Percentiles rank a stretch among this genome's conserved stretches.
Conservation (phyloP, 2,329 filamentous ascomycete genomes). For the Microthyrium microscopicum region DNA sequence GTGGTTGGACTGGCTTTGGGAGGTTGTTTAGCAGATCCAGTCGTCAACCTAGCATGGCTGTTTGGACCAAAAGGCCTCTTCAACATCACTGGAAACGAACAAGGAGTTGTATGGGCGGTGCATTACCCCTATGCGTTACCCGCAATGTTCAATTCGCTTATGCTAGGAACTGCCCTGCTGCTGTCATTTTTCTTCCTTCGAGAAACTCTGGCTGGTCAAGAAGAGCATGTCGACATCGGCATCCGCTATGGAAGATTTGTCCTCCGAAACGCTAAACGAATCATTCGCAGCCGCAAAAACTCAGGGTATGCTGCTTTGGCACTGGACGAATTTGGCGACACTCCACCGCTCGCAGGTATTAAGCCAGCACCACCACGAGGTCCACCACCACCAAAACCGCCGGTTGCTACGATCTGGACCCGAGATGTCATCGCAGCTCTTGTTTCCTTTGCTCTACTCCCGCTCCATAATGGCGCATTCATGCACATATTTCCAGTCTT, state of each 20-base stretch:
- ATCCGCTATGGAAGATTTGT: constrained; percentile 5
- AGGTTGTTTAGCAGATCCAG: constrained; percentile 29
- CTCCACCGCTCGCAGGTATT: constrained; percentile 8
- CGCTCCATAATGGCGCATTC: constrained; percentile 51
- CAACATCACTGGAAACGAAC: constrained; percentile 15
- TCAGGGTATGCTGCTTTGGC: constrained; percentile 1
- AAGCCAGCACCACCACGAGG: background rate
- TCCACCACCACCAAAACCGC: constrained; percentile 13
- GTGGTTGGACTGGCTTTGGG: constrained; percentile 15
- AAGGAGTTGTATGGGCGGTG: constrained; percentile 23
- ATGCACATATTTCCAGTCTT: constrained; percentile 55
- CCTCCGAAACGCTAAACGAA: constrained; percentile 7
- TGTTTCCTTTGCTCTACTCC: constrained; percentile 42
- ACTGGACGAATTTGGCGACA: constrained; percentile 11
- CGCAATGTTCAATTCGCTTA: constrained; percentile 21
- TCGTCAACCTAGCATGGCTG: constrained; percentile 21
- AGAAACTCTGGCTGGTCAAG: constrained; percentile 22
- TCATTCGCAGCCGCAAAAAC: constrained; percentile 14
- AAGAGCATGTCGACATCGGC: constrained; percentile 9
- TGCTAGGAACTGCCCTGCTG: constrained; percentile 17
- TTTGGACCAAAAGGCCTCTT: constrained; percentile 28
- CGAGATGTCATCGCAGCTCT: constrained; percentile 30
- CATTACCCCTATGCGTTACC: constrained; percentile 38
- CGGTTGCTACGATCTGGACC: constrained; percentile 25
- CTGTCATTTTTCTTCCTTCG: constrained; percentile 20